phyloP scores from a whole-genome alignment of 169 alveolate species.

The Besnoitia besnoiti region DNA sequence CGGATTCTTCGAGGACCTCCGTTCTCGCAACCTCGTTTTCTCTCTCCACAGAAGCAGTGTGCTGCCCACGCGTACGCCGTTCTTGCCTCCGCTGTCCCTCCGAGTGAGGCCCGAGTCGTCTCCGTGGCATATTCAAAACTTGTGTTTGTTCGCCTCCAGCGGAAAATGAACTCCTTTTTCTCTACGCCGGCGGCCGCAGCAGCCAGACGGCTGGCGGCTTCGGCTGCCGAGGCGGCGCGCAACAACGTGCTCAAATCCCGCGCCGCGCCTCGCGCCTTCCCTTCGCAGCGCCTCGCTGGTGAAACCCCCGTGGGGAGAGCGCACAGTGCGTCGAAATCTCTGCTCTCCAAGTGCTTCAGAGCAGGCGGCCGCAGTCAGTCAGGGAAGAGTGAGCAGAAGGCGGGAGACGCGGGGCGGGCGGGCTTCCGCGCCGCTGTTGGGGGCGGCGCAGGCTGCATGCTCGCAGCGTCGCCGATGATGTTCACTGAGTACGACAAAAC shows the following conservation, averaged over 20 bases:
- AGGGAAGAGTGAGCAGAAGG: background rate
- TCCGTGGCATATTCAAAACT: background rate
- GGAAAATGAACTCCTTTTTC: background rate
- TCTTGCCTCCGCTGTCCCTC: background rate
- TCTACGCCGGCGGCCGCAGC: background rate
- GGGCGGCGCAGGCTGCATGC: constrained; percentile 3
- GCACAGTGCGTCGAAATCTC: background rate
- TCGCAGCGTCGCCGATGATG: constrained; percentile 31
- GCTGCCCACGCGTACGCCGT: background rate
- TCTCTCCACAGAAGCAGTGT: background rate
- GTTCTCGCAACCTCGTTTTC: too few relatives aligned
- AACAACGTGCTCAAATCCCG: background rate
- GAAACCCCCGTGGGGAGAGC: background rate
- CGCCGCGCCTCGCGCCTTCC: background rate
- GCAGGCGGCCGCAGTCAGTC: background rate
- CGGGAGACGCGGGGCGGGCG: background rate
- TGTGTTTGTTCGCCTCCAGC: background rate
- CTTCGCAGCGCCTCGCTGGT: background rate
- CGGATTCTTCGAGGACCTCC: too few relatives aligned
- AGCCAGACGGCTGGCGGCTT: background rate
- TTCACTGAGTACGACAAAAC: constrained; percentile 33
- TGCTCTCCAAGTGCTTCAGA: background rate
- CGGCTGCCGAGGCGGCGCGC: background rate
- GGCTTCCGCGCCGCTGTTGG: background rate
- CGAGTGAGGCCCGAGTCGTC: background rate